A percentile compares a stretch with the other conserved stretches of the same genome.
phyloP scores from a whole-genome alignment of 2,329 filamentous ascomycete genomes.

The Bipolaris gigantea region DNA sequence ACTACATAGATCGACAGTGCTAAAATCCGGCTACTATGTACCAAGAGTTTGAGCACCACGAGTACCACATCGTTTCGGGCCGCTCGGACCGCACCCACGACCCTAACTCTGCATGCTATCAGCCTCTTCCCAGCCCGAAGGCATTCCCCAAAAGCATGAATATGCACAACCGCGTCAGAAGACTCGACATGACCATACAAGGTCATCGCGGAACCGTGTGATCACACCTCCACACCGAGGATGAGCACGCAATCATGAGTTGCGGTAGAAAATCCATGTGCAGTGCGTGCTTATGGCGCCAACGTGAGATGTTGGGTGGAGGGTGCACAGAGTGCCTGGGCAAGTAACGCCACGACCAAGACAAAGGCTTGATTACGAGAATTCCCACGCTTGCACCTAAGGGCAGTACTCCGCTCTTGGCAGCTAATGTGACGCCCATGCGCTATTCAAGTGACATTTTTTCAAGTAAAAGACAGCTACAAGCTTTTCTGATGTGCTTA shows the following conservation, averaged over 20 bases:
- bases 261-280: not conserved
- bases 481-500: not conserved
- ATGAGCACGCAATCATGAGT: not conserved
- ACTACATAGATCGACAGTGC: too few species aligned
- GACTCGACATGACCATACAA: not conserved
- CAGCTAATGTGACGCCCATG: not conserved
- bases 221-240: not conserved
- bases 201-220: not conserved
- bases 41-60: too few species aligned
- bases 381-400: not conserved
- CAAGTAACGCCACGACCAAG: conserved; percentile 5
- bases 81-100: not conserved
- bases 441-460: too few species aligned
- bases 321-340: not conserved
- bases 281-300: not conserved
- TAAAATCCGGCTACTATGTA: too few species aligned
- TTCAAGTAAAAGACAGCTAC: not conserved
- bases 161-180: not conserved
- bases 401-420: not conserved
- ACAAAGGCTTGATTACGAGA: conserved; percentile 13
- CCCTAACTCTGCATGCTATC: not conserved
- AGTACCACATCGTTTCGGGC: not conserved
- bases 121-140: not conserved
- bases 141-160: not conserved
- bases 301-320: conserved; percentile 1